A percentile compares a stretch with the other conserved stretches of the same genome.
These are phyloP conservation scores for Cercospora sp. DNA, from an alignment of 2,329 filamentous ascomycete genomes.

Conservation along the genomic window DNA sequence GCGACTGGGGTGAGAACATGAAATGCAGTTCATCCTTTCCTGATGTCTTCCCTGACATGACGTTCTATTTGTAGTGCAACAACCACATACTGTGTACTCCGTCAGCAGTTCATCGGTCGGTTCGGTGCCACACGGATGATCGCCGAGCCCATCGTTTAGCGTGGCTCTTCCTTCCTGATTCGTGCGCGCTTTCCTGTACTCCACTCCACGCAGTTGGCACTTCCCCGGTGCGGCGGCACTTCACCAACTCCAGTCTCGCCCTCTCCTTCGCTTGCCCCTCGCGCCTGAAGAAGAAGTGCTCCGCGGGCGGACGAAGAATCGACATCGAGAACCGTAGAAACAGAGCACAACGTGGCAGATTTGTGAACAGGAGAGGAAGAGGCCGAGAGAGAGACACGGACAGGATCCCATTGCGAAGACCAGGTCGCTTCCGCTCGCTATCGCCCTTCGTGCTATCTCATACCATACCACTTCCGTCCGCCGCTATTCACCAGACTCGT, in stretches of 20 bases:
- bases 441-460: neutral
- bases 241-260: neutral
- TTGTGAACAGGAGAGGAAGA: neutral
- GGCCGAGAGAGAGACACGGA: neutral
- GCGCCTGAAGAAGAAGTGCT: neutral
- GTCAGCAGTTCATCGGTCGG: neutral
- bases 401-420: constrained; percentile 5
- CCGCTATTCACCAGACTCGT: neutral
- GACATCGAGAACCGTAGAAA: neutral
- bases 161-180: constrained; percentile 1
- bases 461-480: neutral
- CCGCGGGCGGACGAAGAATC: neutral
- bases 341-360: neutral
- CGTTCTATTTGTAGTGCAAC: neutral
- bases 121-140: constrained; percentile 11
- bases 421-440: constrained; percentile 11
- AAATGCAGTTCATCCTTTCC: neutral
- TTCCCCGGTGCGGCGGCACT: neutral
- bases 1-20: neutral
- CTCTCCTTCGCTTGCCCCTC: neutral
- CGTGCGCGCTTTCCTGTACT: neutral
- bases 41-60: neutral
- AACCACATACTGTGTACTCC: neutral
- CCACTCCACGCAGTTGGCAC: constrained; percentile 9
- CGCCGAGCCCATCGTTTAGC: constrained; percentile 7